Base-by-base conservation (phyloP, 2,329 filamentous ascomycete genomes). In the Fusarium continuum region DNA sequence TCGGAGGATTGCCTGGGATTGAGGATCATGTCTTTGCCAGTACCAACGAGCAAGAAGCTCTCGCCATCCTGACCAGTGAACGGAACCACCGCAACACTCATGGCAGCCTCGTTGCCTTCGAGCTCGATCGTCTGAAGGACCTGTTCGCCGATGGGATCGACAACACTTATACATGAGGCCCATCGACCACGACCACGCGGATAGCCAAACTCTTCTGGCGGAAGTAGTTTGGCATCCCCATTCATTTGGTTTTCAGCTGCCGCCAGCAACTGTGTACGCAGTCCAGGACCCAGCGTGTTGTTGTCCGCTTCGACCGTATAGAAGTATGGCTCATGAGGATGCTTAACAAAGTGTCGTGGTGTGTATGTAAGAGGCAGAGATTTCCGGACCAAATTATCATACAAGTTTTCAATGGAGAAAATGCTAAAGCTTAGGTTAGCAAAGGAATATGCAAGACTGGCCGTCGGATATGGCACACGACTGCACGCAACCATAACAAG, bases 261-360 rank as follows among this genome's bases (percentile, higher is more conserved):
- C 25, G 89, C 84, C 10, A 96, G 82, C 2, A 97, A 82, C 63
- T 89, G 85, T n/a, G 85, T 82, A 51, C 89, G 87, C 8, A 93
- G 89, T n/a, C 90, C 86, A 6, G 90, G 88, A 1, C 93, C 89
- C 3, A 99, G 82, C 0, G 93, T 92, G 72, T 97, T 96, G 74
- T 95, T 96, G 65, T 99, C 96, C 10, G 93, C 87, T 77, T 97
- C 92, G 46, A 97, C 92, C 7, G 94, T 93, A 73, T 98, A 99
- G 75, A 97, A 99, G 20, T 96, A 83, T 14, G 92, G 90, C 47
- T 92, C 86, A 6, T 95, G 91, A 1, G 94, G 94, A 73, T 98
- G 92, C 64, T 92, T 91, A 25, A 93, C 85, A 70, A 99, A 89
- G 68, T 90, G 89, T 55, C 92, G 90, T 3, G 96, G 95, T 0